Evolutionary conservation across 495 filamentous ascomycete species (phyloP), one percentile per base, ranked within the genome.

Genomic region (Podospora pseudocomata): DNA sequence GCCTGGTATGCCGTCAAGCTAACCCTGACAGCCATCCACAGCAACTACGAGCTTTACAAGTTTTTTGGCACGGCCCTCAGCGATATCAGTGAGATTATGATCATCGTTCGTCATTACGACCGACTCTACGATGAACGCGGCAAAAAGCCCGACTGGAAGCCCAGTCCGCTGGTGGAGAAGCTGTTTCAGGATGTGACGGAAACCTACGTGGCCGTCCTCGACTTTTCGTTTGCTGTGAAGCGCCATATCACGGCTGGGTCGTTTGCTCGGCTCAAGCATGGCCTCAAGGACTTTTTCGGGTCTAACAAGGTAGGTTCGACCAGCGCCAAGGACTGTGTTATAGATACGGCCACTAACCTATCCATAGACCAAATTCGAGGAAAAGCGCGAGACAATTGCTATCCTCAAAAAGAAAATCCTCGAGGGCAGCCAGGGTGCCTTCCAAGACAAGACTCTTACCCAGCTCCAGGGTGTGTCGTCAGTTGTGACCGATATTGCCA

Each of bases 21-120:
- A 20, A 76, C 72, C 62, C 68, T 76, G 7, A 67, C 64, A 2
- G 74, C 74, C 64, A 76, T 76, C 66, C 72, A 76, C 58, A 65
- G 55, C 70, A 76, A 76, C 70, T 76, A 76, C 23, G 74, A 76
- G 39, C 70, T 76, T 7, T 76, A 76, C 68, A 72, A 63, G n/a
- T 73, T 73, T 62, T 76, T 76, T 60, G 74, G 74, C 53, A 53
- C 74, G 5, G 71, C 72, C 59, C 60, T 76, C 34, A 70, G 60
- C 60, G 74, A 76, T 54, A 71, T 76, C 65, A 72, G 63, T 67
- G 74, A 76, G 70, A 72, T 76, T 65, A 76, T 76, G 74, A 69
- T 76, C 57, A 72, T 76, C 30, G 59, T 76, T 58, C 67, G 66
- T 0, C 74, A 76, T 65, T 76, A 76, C 65, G 74, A 76, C 54